A percentile compares a stretch with the other conserved stretches of the same genome.
These are phyloP conservation scores for Coprinopsis strossmayeri DNA, from an alignment of 768 basidiomycete species.

Conservation along the genomic window DNA sequence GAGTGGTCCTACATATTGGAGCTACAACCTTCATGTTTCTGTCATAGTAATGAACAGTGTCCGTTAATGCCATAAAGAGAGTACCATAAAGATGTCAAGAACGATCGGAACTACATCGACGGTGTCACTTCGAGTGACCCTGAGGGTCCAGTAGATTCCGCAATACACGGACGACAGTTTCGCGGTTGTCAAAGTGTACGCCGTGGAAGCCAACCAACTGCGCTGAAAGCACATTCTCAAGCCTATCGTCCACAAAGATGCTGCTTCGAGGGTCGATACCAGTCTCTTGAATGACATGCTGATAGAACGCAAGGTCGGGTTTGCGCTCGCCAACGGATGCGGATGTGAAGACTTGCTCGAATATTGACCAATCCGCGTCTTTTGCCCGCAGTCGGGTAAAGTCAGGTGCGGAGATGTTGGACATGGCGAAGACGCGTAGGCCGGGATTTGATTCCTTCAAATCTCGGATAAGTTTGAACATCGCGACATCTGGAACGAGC, in stretches of 20 bases:
- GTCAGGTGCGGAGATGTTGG: slow-evolving; percentile 35
- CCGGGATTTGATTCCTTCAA: slow-evolving; percentile 20
- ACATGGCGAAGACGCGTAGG: slow-evolving; percentile 32
- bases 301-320: slow-evolving; percentile 33
- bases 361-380: slow-evolving; percentile 24
- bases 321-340: slow-evolving; percentile 32
- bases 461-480: slow-evolving; percentile 26
- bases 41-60: too few relatives aligned
- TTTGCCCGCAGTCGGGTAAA: slow-evolving; percentile 24
- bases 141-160: slow-evolving; percentile 31
- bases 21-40: too few relatives aligned
- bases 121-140: too few relatives aligned
- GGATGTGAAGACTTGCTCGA: slow-evolving; percentile 33
- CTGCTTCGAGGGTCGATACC: slow-evolving; percentile 26
- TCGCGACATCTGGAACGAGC: slow-evolving; percentile 20
- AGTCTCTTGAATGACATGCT: slow-evolving; percentile 28
- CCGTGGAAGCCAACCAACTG: slow-evolving; percentile 35
- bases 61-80: too few relatives aligned
- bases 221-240: slow-evolving; percentile 35
- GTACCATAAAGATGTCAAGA: too few relatives aligned
- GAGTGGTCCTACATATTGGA: too few relatives aligned
- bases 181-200: slow-evolving; percentile 27
- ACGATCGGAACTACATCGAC: too few relatives aligned
- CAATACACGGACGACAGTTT: slow-evolving; percentile 25
- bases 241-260: slow-evolving; percentile 38